A percentile compares a stretch with the other conserved stretches of the same genome.
Conservation (phyloP, 2,329 filamentous ascomycete genomes). For the Camillea tinctor region DNA sequence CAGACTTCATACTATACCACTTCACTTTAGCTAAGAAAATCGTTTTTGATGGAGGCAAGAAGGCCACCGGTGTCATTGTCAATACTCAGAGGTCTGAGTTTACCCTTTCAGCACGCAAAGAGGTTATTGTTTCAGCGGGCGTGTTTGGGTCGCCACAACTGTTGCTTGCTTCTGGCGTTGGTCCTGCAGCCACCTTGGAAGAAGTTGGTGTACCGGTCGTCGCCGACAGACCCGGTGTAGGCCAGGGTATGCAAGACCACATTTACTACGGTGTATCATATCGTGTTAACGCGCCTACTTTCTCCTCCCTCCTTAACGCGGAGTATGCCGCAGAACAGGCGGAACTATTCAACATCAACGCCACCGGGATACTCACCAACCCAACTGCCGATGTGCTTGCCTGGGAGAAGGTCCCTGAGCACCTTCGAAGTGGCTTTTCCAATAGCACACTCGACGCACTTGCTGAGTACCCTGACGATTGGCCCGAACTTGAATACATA, state of each 20-base stretch:
- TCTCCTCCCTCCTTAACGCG: conserved; percentile 25
- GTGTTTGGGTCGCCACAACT: conserved; percentile 62
- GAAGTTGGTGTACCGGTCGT: conserved; percentile 48
- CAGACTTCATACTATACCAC: conserved; percentile 16
- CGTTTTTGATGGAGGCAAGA: conserved; percentile 16
- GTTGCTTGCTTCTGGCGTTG: conserved; percentile 40
- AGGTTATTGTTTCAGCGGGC: conserved; percentile 65
- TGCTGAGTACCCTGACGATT: conserved; percentile 30
- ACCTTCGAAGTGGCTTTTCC: conserved; percentile 19
- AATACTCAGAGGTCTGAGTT: conserved; percentile 24
- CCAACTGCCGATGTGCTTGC: conserved; percentile 26
- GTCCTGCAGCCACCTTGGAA: conserved; percentile 31
- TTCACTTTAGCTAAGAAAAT: conserved; percentile 19
- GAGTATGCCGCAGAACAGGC: conserved; percentile 22
- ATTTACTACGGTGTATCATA: conserved; percentile 33
- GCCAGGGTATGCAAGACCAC: conserved; percentile 60
- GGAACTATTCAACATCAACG: conserved; percentile 24
- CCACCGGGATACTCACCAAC: conserved; percentile 28
- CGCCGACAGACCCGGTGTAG: conserved; percentile 56
- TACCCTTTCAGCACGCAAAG: conserved; percentile 41
- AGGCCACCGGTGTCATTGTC: conserved; percentile 15
- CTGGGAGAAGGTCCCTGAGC: conserved; percentile 34
- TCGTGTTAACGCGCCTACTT: conserved; percentile 35
- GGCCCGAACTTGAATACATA: conserved; percentile 37
- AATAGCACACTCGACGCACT: conserved; percentile 20